Evolutionary conservation across 352 stramenopile species (phyloP), one percentile per base, ranked within the genome.

Genomic region (Globisporangium echinulatum): DNA sequence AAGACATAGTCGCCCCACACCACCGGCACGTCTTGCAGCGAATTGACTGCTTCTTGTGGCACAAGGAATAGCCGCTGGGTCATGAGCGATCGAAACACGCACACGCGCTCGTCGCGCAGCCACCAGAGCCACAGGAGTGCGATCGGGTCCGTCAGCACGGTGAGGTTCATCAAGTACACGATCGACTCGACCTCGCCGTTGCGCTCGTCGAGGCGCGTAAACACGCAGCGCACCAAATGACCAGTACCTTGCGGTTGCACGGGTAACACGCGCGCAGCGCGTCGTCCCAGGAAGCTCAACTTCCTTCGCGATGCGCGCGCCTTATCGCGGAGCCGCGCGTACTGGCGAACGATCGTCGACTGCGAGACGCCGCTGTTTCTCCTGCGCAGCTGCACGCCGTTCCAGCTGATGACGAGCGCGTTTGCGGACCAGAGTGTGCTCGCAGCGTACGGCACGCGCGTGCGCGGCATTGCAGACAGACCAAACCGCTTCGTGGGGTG

Each of bases 101-200:
- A 17, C 49, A 62, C 52, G 19, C 13, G 7, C 43, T n/a, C 36
- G n/a, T n/a, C 39, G 33, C 11, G 48, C 49, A 49, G 33, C 25
- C 25, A 33, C 25, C 25, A 33, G 51, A 48, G 39, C 37, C 42
- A 43, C 5, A 61, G n/a, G n/a, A 61, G 63, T 33, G 37, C 50
- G 7, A 70, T 25, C 5, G 59, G 59, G n/a, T 56, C 50, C 0
- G 59, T 61, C 53, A 65, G 54, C 52, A 52, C 47, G 1, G 53
- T 36, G 3, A 65, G 7, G n/a, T 65, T 61, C 53, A 56, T 65
- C 46, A 65, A 42, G 46, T 47, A 55, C 9, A 65, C 17, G 13
- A 60, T 43, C 8, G 59, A 59, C 54, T 65, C 40, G 3, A 40
- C 13, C 25, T 60, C 53, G 13, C 19, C 7, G 37, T 9, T 42